phyloP scores from a whole-genome alignment of 768 basidiomycete genomes.

The Zangia roseola region DNA sequence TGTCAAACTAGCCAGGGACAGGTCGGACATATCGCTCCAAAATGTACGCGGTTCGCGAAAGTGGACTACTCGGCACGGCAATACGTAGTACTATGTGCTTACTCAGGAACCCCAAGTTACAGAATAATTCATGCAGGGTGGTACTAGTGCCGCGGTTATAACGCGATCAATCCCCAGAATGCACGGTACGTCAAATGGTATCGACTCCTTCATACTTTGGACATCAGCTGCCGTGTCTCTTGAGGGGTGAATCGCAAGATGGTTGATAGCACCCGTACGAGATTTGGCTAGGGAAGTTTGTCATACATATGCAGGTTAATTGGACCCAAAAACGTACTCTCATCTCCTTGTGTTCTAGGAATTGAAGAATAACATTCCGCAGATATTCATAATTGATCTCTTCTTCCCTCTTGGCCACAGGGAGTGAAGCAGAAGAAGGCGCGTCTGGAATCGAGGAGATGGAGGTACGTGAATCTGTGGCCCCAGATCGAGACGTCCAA shows the following conservation, averaged over 20 bases:
- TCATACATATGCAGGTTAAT: background rate
- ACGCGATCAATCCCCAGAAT: too few species aligned
- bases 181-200: background rate
- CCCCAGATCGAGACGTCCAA: constrained; percentile 59
- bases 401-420: constrained; percentile 60
- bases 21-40: constrained; percentile 21
- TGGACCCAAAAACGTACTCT: constrained; percentile 56
- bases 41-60: background rate
- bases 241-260: constrained; percentile 94
- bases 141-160: too few species aligned
- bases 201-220: constrained; percentile 61
- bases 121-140: too few species aligned
- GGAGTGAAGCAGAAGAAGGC: constrained; percentile 34
- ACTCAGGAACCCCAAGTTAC: too few species aligned
- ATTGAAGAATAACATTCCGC: constrained; percentile 94
- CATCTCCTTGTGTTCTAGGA: constrained; percentile 98
- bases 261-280: constrained; percentile 88
- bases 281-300: constrained; percentile 60
- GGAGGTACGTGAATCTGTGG: constrained; percentile 33
- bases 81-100: too few species aligned
- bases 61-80: too few species aligned
- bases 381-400: constrained; percentile 96
- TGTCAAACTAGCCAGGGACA: constrained; percentile 71
- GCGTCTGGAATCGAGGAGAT: constrained; percentile 44
- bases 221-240: constrained; percentile 84